These are phyloP conservation scores for Fusarium staphyleae DNA, from an alignment of 2,329 filamentous ascomycete species.

Conservation along the genomic window DNA sequence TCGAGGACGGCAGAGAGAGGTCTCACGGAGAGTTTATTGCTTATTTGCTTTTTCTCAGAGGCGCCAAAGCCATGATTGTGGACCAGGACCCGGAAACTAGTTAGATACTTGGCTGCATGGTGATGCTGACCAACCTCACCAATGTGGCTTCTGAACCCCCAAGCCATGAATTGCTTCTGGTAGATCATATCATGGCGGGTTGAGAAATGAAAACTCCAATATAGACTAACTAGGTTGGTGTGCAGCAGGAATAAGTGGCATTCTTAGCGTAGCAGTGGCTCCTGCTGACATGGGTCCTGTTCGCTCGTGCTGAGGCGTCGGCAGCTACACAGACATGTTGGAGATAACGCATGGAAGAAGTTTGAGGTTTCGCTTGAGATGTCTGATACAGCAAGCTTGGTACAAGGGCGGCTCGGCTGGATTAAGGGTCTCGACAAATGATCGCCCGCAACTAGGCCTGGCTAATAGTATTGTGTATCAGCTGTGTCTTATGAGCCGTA, in stretches of 20 bases:
- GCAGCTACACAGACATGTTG: slow-evolving; percentile 14
- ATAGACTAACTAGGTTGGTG: slow-evolving; percentile 2
- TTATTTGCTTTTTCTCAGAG: slow-evolving; percentile 21
- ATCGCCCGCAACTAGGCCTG: slow-evolving; percentile 13
- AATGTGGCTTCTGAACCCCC: not conserved
- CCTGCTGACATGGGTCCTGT: slow-evolving; percentile 5
- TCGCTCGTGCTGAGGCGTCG: not conserved
- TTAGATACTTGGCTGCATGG: slow-evolving; percentile 4
- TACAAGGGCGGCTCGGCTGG: slow-evolving; percentile 1
- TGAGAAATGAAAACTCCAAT: slow-evolving; percentile 3
- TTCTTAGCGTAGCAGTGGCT: slow-evolving; percentile 1
- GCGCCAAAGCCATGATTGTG: slow-evolving; percentile 3
- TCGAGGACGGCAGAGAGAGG: not conserved
- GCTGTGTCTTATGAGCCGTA: slow-evolving; percentile 8
- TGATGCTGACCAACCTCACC: slow-evolving; percentile 2
- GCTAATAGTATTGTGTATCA: slow-evolving; percentile 15
- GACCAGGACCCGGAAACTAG: not conserved
- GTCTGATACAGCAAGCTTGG: slow-evolving; percentile 1
- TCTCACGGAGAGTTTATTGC: not conserved
- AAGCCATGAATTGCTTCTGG: slow-evolving; percentile 20
- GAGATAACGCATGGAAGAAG: slow-evolving; percentile 14
- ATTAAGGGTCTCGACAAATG: slow-evolving; percentile 4
- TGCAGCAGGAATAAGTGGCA: not conserved
- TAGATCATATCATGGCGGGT: slow-evolving; percentile 23
- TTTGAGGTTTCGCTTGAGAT: slow-evolving; percentile 6